Evolutionary conservation across 305 asterid genomes (phyloP), one percentile per base, ranked within the genome.

Genomic region (Rubia tinctorum): DNA sequence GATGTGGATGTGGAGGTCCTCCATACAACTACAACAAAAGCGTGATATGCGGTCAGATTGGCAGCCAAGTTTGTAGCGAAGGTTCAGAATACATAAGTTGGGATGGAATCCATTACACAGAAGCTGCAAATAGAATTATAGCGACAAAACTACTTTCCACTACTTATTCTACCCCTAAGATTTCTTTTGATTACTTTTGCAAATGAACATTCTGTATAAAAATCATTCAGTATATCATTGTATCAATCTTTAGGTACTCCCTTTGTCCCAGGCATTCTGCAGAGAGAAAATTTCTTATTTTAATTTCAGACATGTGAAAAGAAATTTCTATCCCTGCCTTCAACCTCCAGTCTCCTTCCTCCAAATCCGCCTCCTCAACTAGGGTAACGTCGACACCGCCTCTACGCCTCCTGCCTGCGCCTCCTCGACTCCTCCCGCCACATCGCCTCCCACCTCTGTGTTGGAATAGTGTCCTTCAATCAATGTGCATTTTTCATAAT

Each of bases 51-150:
- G 96, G 97, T 49, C 79, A 62, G 20, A 82, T 86, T 0, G 95
- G 88, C 68, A 83, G 62, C 80, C 78, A 84, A 79, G 97, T 89
- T 10, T 94, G 97, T 22, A 85, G 80, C 43, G 82, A 79, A 77
- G 84, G 80, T 47, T 80, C 84, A 40, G 79, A 66, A 8, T 82
- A 58, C 76, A 80, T 92, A 68, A 86, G 86, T 73, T 92, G 98
- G 98, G 96, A 90, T n/a, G 98, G 98, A 6, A 78, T 90, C 53
- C 97, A 90, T 77, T 92, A 90, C 69, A 90, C 90, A 18, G 96
- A 92, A 78, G 88, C 96, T 69, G 98, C 96, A 30, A 92, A 92
- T 71, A 71, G 75, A 8, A 27, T 87, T 68, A 73, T 92, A 76
- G 86, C 94, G 68, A 86, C 91, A 66, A 86, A 86, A 77, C 79